These are phyloP conservation scores for Nidularia sp. DNA, from an alignment of 768 basidiomycete species.

Conservation along the genomic window DNA sequence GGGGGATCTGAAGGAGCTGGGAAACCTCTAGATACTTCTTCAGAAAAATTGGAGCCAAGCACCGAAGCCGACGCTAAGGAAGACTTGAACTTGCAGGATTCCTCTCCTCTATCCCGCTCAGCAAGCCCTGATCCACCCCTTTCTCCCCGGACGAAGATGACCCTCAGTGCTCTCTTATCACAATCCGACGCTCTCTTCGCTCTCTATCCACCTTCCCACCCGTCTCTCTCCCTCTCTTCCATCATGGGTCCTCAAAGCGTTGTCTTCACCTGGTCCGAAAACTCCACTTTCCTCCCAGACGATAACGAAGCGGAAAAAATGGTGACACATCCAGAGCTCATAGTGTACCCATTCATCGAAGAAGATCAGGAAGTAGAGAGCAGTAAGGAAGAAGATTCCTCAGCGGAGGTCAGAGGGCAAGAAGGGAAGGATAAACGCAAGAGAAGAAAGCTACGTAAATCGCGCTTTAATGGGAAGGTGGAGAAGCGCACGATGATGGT, in stretches of 20 bases:
- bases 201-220: conserved; percentile 58
- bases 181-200: conserved; percentile 56
- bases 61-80: too few species aligned
- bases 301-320: conserved; percentile 60
- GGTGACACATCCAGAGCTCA: conserved; percentile 47
- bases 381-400: conserved; percentile 10
- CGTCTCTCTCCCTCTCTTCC: conserved; percentile 43
- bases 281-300: conserved; percentile 31
- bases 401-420: conserved; percentile 12
- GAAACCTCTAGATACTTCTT: too few species aligned
- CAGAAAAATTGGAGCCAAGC: too few species aligned
- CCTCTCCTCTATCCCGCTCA: neutral
- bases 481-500: conserved; percentile 48
- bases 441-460: conserved; percentile 13
- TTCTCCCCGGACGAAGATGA: conserved; percentile 24
- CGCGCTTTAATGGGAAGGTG: conserved; percentile 14
- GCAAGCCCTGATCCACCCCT: conserved; percentile 1
- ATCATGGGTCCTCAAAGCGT: conserved; percentile 81
- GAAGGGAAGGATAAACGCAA: conserved; percentile 12
- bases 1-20: too few species aligned
- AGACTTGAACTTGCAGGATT: too few species aligned
- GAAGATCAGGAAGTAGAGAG: conserved; percentile 20
- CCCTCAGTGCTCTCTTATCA: conserved; percentile 47
- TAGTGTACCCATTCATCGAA: conserved; percentile 52
- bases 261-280: conserved; percentile 69